phyloP scores from a whole-genome alignment of 768 basidiomycete genomes.

The Steccherinum ochraceum region DNA sequence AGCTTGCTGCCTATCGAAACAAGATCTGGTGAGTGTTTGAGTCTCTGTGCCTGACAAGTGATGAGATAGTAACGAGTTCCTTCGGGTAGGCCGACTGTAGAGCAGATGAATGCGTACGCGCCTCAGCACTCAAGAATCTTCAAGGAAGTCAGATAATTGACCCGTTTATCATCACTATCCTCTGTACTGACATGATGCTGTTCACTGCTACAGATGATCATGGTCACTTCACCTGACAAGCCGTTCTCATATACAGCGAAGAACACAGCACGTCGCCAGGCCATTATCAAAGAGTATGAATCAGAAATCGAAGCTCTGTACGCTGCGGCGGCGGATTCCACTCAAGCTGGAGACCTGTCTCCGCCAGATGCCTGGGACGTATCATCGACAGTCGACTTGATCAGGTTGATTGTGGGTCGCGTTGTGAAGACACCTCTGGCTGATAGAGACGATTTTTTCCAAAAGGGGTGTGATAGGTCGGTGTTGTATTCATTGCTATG shows the following conservation, averaged over 20 bases:
- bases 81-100: constrained; percentile 32
- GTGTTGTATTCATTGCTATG: background rate
- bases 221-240: constrained; percentile 20
- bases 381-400: constrained; percentile 4
- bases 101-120: constrained; percentile 33
- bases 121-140: constrained; percentile 40
- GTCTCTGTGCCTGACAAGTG: background rate
- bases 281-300: background rate
- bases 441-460: constrained; percentile 16
- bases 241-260: background rate
- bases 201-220: constrained; percentile 31
- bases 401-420: constrained; percentile 12
- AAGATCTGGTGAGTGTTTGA: constrained; percentile 15
- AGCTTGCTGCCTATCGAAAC: constrained; percentile 18
- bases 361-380: constrained; percentile 11
- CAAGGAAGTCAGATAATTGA: constrained; percentile 37
- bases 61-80: too few relatives aligned
- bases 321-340: constrained; percentile 10
- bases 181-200: too few relatives aligned
- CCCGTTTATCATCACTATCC: too few relatives aligned
- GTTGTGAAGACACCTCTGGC: constrained; percentile 8
- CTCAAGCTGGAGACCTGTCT: constrained; percentile 10
- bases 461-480: constrained; percentile 18
- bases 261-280: background rate
- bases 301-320: background rate